phyloP scores from a whole-genome alignment of 352 stramenopile species.

The Elongisporangium senticosum region DNA sequence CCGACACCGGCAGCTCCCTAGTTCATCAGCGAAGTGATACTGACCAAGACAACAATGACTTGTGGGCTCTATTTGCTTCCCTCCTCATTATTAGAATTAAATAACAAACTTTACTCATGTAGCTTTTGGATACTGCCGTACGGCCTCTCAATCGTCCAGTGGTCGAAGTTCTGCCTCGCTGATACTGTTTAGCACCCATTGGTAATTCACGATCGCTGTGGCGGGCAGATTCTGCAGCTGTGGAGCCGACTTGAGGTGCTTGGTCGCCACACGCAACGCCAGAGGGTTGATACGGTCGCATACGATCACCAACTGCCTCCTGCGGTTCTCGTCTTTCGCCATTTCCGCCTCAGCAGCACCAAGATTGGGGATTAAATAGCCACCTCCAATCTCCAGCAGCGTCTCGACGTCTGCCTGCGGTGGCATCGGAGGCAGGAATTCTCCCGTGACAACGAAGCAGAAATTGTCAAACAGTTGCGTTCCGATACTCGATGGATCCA shows the following conservation, averaged over 20 bases:
- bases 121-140: neutral
- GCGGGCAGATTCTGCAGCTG: slow-evolving; percentile 32
- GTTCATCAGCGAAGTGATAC: neutral
- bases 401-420: slow-evolving; percentile 56
- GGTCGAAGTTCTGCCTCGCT: slow-evolving; percentile 63
- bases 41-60: neutral
- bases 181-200: slow-evolving; percentile 86
- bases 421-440: slow-evolving; percentile 77
- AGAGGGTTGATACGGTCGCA: slow-evolving; percentile 68
- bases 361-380: slow-evolving; percentile 45
- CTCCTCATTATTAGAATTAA: slow-evolving; percentile 12
- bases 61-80: slow-evolving; percentile 2
- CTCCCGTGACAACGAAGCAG: slow-evolving; percentile 68
- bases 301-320: slow-evolving; percentile 56
- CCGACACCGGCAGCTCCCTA: neutral
- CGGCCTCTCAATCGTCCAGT: slow-evolving; percentile 6
- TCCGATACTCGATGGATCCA: slow-evolving; percentile 27
- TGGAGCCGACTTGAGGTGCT: slow-evolving; percentile 28
- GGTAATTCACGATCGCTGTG: slow-evolving; percentile 69
- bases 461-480: slow-evolving; percentile 67
- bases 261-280: slow-evolving; percentile 37
- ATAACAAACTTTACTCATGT: slow-evolving; percentile 5
- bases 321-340: slow-evolving; percentile 39
- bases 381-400: slow-evolving; percentile 61
- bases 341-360: slow-evolving; percentile 49